Conservation (phyloP, 257 asterid species). For the Striga asiatica region DNA sequence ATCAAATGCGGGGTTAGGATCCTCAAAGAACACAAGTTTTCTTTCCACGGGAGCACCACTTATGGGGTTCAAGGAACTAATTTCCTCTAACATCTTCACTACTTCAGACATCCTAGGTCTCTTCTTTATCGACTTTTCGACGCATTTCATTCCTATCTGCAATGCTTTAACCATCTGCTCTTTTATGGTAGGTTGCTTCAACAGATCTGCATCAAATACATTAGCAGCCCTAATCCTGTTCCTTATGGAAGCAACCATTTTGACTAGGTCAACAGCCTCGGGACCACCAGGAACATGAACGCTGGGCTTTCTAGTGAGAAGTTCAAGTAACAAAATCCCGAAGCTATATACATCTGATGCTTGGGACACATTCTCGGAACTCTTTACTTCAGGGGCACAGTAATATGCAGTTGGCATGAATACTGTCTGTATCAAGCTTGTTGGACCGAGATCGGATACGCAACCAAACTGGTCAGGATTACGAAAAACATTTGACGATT, state of each 20-base stretch:
- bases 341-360: conserved; percentile 28
- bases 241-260: conserved; percentile 10
- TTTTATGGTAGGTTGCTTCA: conserved; percentile 3
- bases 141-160: conserved; percentile 21
- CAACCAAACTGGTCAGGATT: conserved; percentile 6
- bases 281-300: conserved; percentile 15
- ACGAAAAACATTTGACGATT: conserved; percentile 20
- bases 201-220: conserved; percentile 18
- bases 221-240: conserved; percentile 7
- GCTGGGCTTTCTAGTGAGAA: conserved; percentile 17
- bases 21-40: conserved; percentile 5
- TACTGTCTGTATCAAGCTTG: background rate
- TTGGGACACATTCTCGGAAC: conserved; percentile 11
- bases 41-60: background rate
- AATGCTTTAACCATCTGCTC: conserved; percentile 13
- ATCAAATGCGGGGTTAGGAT: conserved; percentile 4
- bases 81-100: conserved; percentile 17
- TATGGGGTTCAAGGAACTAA: background rate
- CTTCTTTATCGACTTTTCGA: conserved; percentile 1
- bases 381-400: conserved; percentile 20
- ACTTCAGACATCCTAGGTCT: conserved; percentile 24
- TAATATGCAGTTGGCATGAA: conserved; percentile 3
- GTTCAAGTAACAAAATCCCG: conserved; percentile 23
- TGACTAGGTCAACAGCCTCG: conserved; percentile 22
- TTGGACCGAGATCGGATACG: conserved; percentile 17